Evolutionary conservation across 495 filamentous ascomycete genomes (phyloP).

Genomic region (Xylona heveae): DNA sequence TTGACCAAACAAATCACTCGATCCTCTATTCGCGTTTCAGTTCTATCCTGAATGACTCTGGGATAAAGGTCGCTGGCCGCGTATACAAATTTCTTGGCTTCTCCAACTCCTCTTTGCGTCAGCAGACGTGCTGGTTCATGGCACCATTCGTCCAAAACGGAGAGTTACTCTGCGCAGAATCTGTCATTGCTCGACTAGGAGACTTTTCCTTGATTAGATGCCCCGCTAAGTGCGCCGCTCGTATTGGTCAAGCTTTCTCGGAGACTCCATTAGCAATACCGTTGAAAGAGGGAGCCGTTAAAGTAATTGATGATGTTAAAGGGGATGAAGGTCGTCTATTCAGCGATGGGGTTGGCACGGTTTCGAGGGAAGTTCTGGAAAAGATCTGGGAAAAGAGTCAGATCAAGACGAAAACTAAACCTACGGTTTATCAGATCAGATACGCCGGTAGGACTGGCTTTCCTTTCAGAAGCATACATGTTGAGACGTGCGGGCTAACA

Average conservation of each 20-base stretch:
- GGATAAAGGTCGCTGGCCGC: conserved; percentile 40
- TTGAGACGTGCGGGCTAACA: neutral
- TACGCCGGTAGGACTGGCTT: conserved; percentile 25
- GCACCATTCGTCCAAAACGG: conserved; percentile 36
- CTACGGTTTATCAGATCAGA: conserved; percentile 53
- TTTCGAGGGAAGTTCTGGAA: conserved; percentile 34
- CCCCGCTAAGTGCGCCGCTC: conserved; percentile 56
- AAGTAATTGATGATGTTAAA: conserved; percentile 18
- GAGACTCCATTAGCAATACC: conserved; percentile 37
- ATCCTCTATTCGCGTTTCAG: conserved; percentile 39
- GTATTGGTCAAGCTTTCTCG: conserved; percentile 69
- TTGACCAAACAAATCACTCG: conserved; percentile 30
- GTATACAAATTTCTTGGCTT: conserved; percentile 54
- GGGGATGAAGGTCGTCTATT: conserved; percentile 31
- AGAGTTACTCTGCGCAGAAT: conserved; percentile 18
- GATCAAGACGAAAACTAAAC: conserved; percentile 16
- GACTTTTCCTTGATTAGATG: conserved; percentile 39
- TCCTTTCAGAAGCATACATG: conserved; percentile 2
- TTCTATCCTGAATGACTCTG: conserved; percentile 25
- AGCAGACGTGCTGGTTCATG: conserved; percentile 53
- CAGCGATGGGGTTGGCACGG: conserved; percentile 59
- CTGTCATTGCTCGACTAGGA: conserved; percentile 40
- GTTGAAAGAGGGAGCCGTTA: conserved; percentile 14
- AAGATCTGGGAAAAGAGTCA: conserved; percentile 26
- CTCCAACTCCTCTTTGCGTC: conserved; percentile 55